These are phyloP conservation scores for Metschnikowia cerradonensis DNA, from an alignment of 805 yeast genomes.

Conservation along the genomic window DNA sequence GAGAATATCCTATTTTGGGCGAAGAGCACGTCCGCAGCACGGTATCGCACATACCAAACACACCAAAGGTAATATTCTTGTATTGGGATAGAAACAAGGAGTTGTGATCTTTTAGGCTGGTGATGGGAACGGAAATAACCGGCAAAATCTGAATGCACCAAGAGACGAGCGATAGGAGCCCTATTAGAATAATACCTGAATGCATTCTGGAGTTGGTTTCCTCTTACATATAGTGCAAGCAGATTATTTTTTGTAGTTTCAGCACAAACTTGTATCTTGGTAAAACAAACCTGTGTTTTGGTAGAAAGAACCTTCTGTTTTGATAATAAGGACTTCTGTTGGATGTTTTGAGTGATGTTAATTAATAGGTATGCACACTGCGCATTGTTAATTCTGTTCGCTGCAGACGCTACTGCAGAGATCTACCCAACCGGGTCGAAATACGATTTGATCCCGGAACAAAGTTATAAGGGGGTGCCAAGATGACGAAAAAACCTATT, in stretches of 20 bases:
- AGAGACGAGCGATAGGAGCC: constrained; percentile 27
- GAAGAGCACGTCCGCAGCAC: constrained; percentile 26
- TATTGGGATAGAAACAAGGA: constrained; percentile 29
- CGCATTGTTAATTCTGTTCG: background rate
- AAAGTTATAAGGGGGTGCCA: no score
- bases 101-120: constrained; percentile 23
- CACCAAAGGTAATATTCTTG: constrained; percentile 36
- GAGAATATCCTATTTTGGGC: constrained; percentile 37
- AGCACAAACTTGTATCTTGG: background rate
- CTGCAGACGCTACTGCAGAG: background rate
- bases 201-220: constrained; percentile 19
- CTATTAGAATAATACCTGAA: constrained; percentile 28
- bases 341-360: background rate
- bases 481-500: background rate
- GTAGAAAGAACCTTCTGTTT: no score
- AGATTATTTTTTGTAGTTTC: no score
- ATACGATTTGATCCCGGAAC: no score
- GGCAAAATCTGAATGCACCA: constrained; percentile 36
- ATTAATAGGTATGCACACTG: background rate
- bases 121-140: constrained; percentile 40
- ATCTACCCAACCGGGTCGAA: background rate
- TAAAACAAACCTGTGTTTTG: background rate
- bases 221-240: background rate
- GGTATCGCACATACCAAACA: constrained; percentile 40
- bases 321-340: no score